Evolutionary conservation across 73 alveolate species (phyloP), one percentile per base, ranked within the genome.

Genomic region (Uronychia setigera): DNA sequence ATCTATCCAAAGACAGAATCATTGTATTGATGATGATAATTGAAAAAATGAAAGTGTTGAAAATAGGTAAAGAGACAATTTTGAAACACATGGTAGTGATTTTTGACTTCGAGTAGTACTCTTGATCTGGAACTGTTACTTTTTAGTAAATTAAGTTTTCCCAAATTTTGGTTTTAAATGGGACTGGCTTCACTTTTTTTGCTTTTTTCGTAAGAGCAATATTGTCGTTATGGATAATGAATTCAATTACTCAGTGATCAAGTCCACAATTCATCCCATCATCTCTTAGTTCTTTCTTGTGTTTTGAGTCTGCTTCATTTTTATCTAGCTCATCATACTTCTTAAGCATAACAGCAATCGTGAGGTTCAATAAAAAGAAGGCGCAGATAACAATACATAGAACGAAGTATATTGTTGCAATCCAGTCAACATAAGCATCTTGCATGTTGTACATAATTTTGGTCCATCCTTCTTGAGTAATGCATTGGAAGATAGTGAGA

Each of bases 261-360:
- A 46, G 19, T 11, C 67, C 67, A 19, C n/a, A 5, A 11, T 11
- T 46, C n/a, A 11, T 46, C n/a, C 67, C 67, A 46, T 46, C 67
- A 19, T 19, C 19, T 19, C 67, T 46, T 5, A 46, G 67, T 46
- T 46, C 67, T 5, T 46, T 46, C 67, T 46, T 46, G 67, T 46
- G 67, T 19, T 46, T 46, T 46, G 67, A 46, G 67, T 46, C 67
- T 46, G 67, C 67, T 19, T 46, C 67, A 46, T 46, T 46, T 46
- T 46, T 46, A 19, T 46, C 67, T 46, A 46, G 19, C 67, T 82
- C 83, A 33, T 59, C 89, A 82, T 34, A 85, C 28, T 85, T 85
- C 19, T 85, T 77, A 29, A 85, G 78, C 80, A 85, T 30, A 31
- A 85, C 60, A 46, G 89, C 88, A 13, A 85, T 58, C 0, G 92